Evolutionary conservation across 805 yeast species (phyloP).

Genomic region (Wickerhamomyces ciferrii): DNA sequence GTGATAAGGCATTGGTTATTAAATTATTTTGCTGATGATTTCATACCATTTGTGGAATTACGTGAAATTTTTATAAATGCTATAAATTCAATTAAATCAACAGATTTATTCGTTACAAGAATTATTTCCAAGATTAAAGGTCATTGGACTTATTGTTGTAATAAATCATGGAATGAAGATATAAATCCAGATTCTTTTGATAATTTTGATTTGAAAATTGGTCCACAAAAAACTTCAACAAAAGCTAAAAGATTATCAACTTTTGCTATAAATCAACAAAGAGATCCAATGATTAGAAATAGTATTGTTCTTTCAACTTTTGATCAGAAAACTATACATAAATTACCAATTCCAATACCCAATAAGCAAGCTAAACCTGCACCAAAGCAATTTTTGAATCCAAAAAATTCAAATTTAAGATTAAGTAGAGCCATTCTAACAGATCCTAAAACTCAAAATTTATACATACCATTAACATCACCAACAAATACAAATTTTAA

Average conservation of each 20-base stretch:
- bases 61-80: constrained; percentile 39
- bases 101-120: constrained; percentile 25
- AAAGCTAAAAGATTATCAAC: constrained; percentile 27
- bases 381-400: constrained; percentile 16
- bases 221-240: constrained; percentile 19
- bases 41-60: constrained; percentile 46
- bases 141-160: constrained; percentile 39
- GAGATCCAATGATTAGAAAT: constrained; percentile 35
- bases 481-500: constrained; percentile 10
- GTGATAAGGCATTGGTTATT: constrained; percentile 84
- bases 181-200: constrained; percentile 21
- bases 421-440: constrained; percentile 6
- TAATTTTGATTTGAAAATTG: constrained; percentile 17
- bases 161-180: constrained; percentile 23
- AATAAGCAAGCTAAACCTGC: constrained; percentile 4
- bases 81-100: constrained; percentile 16
- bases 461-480: constrained; percentile 17
- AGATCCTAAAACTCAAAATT: constrained; percentile 2
- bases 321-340: constrained; percentile 15
- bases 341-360: constrained; percentile 12
- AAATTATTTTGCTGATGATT: constrained; percentile 85
- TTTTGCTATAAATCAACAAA: constrained; percentile 31
- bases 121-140: constrained; percentile 41
- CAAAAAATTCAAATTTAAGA: constrained; percentile 21
- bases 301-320: constrained; percentile 30